Evolutionary conservation across 2,329 filamentous ascomycete species (phyloP), one percentile per base, ranked within the genome.

Genomic region (Alternaria sp.): DNA sequence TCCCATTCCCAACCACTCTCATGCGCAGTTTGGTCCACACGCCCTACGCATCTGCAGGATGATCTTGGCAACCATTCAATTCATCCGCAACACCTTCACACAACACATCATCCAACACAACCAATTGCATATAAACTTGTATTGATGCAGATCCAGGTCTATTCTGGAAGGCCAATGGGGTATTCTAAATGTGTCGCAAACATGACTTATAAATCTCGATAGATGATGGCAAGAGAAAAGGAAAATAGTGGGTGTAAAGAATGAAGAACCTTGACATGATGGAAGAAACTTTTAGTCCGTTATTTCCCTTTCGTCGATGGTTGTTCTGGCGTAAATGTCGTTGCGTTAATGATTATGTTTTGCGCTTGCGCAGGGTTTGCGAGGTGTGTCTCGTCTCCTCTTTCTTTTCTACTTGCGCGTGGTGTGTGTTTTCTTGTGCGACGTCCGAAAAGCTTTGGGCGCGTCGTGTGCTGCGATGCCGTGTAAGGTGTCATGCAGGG

Each of bases 251-350:
- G 49, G 28, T 52, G 49, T 52, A 52, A 40, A 52, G 49, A 52
- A 52, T 52, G 49, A 25, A 52, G 5, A 17, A 36, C 11, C 36
- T 9, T 28, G 30, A 52, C 49, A 52, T 52, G 30, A 52, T 52
- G 49, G 28, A 36, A 52, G 19, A 23, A 12, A 52, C 28, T 36
- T 52, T 52, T 52, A 9, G 19, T 23, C 30, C 49, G 32, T 52
- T 32, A 30, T 21, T 36, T 25, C 28, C 32, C 32, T 13, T 17
- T 59, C 57, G 49, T 59, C 26, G 40, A 54, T 59, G 17, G 36
- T 61, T 49, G 43, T 61, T 61, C 30, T 57, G 59, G 52, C 59
- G 59, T 61, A 51, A 61, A 57, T 61, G 54, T 61, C 59, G 59
- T 61, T 50, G 45, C 59, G 59, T 51, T 57, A 36, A 44, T 49